Evolutionary conservation across 75 land plant genomes (phyloP).

Genomic region (Cupressus sempervirens): DNA sequence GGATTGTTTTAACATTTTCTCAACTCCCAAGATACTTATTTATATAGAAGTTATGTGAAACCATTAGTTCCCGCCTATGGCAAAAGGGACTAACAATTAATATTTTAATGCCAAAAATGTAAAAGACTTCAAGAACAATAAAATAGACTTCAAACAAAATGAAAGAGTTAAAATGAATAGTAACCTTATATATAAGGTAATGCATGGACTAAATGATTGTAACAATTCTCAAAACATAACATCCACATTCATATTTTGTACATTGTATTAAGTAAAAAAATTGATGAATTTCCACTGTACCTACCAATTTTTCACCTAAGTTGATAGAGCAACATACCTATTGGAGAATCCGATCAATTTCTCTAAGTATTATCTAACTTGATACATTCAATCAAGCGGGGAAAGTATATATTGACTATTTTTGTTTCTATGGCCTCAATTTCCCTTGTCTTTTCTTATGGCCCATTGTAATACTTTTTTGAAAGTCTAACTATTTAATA

Average conservation of each 20-base stretch:
- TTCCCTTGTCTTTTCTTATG: conserved; percentile 73
- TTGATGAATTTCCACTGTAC: background rate
- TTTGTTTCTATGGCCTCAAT: conserved; percentile 54
- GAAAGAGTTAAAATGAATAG: background rate
- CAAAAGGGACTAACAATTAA: too few relatives aligned
- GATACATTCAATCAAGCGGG: conserved; percentile 96
- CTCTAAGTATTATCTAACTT: background rate
- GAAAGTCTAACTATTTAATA: conserved; percentile 75
- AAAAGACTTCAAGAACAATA: background rate
- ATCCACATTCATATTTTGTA: background rate
- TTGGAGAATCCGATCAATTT: background rate
- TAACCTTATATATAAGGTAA: background rate
- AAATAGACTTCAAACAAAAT: background rate
- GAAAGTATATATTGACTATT: conserved; percentile 84
- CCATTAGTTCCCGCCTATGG: too few relatives aligned
- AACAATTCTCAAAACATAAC: background rate
- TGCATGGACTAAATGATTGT: background rate
- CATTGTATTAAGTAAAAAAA: background rate
- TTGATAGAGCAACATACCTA: background rate
- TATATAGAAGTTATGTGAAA: too few relatives aligned
- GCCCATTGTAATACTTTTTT: conserved; percentile 47
- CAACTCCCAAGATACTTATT: too few relatives aligned
- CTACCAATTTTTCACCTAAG: background rate
- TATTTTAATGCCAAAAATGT: background rate
- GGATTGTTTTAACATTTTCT: too few relatives aligned